Evolutionary conservation across 495 filamentous ascomycete genomes (phyloP).

Genomic region (Bathelium albidoporum): DNA sequence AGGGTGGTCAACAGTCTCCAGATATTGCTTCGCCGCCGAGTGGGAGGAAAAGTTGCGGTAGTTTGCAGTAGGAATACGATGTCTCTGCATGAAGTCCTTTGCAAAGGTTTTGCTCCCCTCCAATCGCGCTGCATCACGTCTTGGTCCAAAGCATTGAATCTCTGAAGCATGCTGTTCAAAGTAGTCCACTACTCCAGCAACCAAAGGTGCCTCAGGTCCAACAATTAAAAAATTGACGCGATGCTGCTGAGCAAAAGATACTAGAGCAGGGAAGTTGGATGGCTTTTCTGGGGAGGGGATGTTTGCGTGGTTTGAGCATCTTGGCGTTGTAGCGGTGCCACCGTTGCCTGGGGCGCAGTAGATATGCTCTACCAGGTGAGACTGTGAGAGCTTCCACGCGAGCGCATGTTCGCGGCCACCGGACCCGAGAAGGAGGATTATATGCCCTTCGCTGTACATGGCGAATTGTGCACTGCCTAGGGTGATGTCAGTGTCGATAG

Average conservation of each 20-base stretch:
- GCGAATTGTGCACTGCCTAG: no score
- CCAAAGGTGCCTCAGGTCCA: conserved; percentile 88
- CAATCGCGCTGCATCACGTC: conserved; percentile 74
- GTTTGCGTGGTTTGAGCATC: conserved; percentile 58
- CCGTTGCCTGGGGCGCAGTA: conserved; percentile 75
- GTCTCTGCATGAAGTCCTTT: conserved; percentile 94
- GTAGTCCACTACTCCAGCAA: conserved; percentile 76
- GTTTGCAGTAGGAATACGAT: conserved; percentile 79
- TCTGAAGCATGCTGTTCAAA: conserved; percentile 48
- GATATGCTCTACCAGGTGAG: conserved; percentile 54
- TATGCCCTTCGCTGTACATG: background rate
- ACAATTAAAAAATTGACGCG: conserved; percentile 77
- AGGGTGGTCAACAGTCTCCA: conserved; percentile 61
- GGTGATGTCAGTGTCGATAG: no score
- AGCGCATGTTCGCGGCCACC: conserved; percentile 91
- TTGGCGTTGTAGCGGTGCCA: conserved; percentile 61
- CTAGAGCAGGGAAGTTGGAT: conserved; percentile 53
- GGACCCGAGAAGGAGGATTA: conserved; percentile 77
- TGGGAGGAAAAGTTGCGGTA: conserved; percentile 85
- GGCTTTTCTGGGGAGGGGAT: conserved; percentile 52
- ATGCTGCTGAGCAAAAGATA: conserved; percentile 61
- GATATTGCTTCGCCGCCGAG: conserved; percentile 61
- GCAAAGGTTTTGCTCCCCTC: conserved; percentile 95
- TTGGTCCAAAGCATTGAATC: conserved; percentile 80
- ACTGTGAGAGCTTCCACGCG: conserved; percentile 88